Evolutionary conservation across 148 eudicot species (phyloP), one percentile per base, ranked within the genome.

Genomic region (Rhododendron molle): DNA sequence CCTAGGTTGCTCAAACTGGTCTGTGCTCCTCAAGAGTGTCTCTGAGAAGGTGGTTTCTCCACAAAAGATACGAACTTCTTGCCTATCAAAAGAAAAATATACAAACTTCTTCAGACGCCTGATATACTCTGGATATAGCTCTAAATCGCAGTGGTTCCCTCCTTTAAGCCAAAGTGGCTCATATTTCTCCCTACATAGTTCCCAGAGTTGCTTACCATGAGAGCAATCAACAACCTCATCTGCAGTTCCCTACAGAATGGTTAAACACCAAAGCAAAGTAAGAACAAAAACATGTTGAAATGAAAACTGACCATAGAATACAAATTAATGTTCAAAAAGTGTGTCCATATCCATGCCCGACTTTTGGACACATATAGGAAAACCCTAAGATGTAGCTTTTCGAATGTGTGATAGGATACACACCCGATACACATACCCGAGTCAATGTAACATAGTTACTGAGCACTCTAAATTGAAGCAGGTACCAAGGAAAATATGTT

Each of bases 161-260:
- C 96, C 94, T 56, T 90, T 90, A 14, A 93, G 86, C 96, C 96
- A 93, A 32, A 93, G 83, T 11, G 96, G 96, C 80, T 93, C 96
- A 47, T 92, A 93, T 86, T 93, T 93, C 50, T 92, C 94, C 67
- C 92, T 93, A 73, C 92, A 92, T 78, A 93, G 87, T 82, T 92
- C 96, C 91, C 94, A 92, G n/a, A 93, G 92, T 85, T 90, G 93
- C 89, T 92, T 93, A 4, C 96, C 96, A 76, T 92, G 96, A 65
- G 92, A 92, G 73, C 89, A 91, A 87, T 93, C 92, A 1, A 93
- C 96, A 23, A 93, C 94, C 86, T 92, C 96, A 84, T 93, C 96
- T 58, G 92, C 85, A 81, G 96, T 93, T 84, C 96, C 96, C 96
- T 93, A 80, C 32, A 50, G 43, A 74, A 81, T 30, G 46, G 65